Evolutionary conservation across 345 rosid species (phyloP), one percentile per base, ranked within the genome.

Genomic region (Citrus reticulata): DNA sequence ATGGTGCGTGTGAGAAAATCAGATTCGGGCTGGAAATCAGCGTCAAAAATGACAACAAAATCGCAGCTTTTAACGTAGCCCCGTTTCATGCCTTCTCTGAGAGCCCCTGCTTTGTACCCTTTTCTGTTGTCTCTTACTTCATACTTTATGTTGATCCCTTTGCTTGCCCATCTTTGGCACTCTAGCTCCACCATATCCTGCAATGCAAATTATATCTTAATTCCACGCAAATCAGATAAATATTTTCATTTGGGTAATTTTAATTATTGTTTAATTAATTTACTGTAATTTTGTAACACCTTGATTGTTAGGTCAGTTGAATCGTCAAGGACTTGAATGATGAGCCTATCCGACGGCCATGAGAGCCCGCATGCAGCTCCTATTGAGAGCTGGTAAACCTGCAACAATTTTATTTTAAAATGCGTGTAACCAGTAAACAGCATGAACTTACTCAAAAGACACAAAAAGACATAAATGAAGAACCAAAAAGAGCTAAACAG

Each of bases 281-380:
- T 32, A 32, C 5, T 46, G 51, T 46, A 13, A 46, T 11, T 46
- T 46, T 46, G 17, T 1, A 68, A 46, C 88, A 93, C 99, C 91
- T 91, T 96, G 86, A 92, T 90, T 7, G 82, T 80, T 39, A 93
- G 92, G 85, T 94, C 99, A 16, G 99, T 96, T 57, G 99, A 94
- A 78, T 96, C 99, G 64, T 96, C 99, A 46, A 93, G 97, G 74
- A 93, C 97, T 88, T 96, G 99, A 70, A 91, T 86, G 25, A 94
- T 82, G 78, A 96, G 87, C 51, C 98, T 87, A 83, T 93, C 98
- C 17, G 97, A 90, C 20, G 99, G 99, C 99, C 99, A 93, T 1
- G 99, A 94, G 69, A 96, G 97, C 0, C 97, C 97, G 81, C 98
- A 95, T 17, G 98, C 98, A 58, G 99, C 99, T 78, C 99, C 96